Percentiles rank a stretch among this genome's conserved stretches.
These are phyloP conservation scores for Entomortierella lignicola DNA, from an alignment of 192 early-diverging fungal species.

Conservation along the genomic window DNA sequence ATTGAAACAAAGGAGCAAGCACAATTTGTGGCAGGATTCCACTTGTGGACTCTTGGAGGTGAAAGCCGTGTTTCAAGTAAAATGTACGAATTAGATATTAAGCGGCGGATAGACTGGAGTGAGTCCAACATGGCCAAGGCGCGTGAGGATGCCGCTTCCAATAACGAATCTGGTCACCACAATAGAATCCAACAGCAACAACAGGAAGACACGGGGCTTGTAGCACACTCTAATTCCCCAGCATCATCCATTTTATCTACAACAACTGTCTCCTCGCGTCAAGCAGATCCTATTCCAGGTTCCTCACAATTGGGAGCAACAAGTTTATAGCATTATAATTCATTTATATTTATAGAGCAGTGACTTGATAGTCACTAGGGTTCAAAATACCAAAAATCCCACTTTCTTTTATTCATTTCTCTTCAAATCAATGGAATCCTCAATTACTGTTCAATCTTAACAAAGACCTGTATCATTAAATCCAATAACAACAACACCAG, in stretches of 20 bases:
- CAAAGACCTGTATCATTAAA: no score
- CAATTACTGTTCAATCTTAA: no score
- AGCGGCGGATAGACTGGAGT: conserved; percentile 34
- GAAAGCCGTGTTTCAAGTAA: conserved; percentile 1
- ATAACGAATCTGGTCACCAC: conserved; percentile 24
- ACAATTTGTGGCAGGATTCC: conserved; percentile 37
- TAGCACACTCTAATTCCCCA: no score
- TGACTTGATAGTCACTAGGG: no score
- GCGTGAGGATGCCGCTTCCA: conserved; percentile 13
- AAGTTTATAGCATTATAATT: no score
- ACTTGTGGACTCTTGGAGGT: conserved; percentile 32
- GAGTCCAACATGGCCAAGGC: conserved; percentile 36
- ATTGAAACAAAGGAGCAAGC: conserved; percentile 79
- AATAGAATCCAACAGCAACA: background rate
- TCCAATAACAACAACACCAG: no score
- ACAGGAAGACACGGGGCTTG: background rate
- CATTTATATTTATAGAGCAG: no score
- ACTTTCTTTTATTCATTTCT: no score
- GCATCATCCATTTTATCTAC: conserved; percentile 9
- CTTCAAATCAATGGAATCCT: no score
- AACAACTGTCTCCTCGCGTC: conserved; percentile 24
- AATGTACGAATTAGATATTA: conserved; percentile 24
- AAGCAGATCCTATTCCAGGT: conserved; percentile 3
- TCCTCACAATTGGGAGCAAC: background rate
- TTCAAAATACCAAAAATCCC: no score